Base-by-base conservation (phyloP, 148 eudicot species). In the Chenopodium formosanum region DNA sequence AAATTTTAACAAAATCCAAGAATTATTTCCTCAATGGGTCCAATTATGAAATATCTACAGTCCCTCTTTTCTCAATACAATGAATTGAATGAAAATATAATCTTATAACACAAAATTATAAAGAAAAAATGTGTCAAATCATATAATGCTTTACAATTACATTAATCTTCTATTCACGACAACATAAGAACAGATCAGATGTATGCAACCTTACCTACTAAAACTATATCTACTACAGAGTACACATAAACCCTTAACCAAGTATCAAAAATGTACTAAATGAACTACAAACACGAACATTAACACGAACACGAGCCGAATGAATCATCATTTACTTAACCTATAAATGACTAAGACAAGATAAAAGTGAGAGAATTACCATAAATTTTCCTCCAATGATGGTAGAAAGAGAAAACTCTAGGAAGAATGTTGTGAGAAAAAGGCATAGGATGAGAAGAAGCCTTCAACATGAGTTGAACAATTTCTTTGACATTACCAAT, bases 381-480 rank as follows among this genome's bases (percentile, higher is more conserved):
- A 88, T 96, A 94, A 56, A 96, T 89, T 87, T 92, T 94, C 82
- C 88, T 91, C 99, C 99, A 96, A 40, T 96, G 99, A 80, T 96
- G 98, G 81, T 96, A 96, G 86, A 96, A 96, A 64, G 99, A 92
- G 84, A 96, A 90, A 17, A 96, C 99, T 69, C 99, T 90, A 16
- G 99, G 97, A 66, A 96, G 95, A 40, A 96, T 96, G 78, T 96
- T 92, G 87, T 96, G 99, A 46, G 95, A 89, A 67, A 82, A 77
- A 74, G 92, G 87, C 89, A 95, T 89, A 52, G 97, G 88, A 23
- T 90, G 90, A 67, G 95, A 87, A 60, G 98, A 89, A 73, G 98
- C 98, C 76, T 88, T 91, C 83, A 91, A 53, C 93, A 90, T 92
- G 53, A 94, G 87, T 67, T 88, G 86, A 27, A 90, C 89, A 80